Conservation (phyloP, 441 rosid genomes). For the Gossypium gossypioides region DNA sequence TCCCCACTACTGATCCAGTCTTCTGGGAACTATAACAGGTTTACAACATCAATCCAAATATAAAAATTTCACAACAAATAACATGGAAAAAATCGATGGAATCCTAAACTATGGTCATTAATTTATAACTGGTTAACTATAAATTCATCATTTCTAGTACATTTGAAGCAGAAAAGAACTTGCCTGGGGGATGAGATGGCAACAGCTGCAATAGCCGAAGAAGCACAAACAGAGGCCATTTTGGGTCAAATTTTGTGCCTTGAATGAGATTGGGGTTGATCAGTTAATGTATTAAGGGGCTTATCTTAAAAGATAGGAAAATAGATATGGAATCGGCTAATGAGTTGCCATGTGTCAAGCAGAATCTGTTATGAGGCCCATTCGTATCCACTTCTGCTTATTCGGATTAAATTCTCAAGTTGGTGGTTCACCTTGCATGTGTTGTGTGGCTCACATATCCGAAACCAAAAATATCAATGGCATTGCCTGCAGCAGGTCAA, state of each 20-base stretch:
- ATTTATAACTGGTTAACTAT: not conserved
- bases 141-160: not conserved
- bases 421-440: conserved; percentile 29
- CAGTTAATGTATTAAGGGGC: conserved; percentile 26
- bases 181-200: conserved; percentile 64
- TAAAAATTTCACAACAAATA: not conserved
- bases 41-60: not conserved
- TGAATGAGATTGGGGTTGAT: not conserved
- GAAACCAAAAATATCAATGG: not conserved
- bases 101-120: not conserved
- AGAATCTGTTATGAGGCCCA: conserved; percentile 29
- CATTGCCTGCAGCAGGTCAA: not conserved
- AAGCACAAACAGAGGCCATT: conserved; percentile 86
- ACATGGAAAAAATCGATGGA: not conserved
- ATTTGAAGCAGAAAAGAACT: conserved; percentile 16
- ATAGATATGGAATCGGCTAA: conserved; percentile 26
- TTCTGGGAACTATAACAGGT: conserved; percentile 42
- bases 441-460: not conserved
- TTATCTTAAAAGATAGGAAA: conserved; percentile 55
- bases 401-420: conserved; percentile 21
- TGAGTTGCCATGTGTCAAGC: conserved; percentile 38
- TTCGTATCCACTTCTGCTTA: conserved; percentile 18
- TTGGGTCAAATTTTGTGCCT: not conserved
- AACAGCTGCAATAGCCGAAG: conserved; percentile 65
- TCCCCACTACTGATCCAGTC: conserved; percentile 35